These are phyloP conservation scores for Suillus lakei DNA, from an alignment of 768 basidiomycete species.

Conservation along the genomic window DNA sequence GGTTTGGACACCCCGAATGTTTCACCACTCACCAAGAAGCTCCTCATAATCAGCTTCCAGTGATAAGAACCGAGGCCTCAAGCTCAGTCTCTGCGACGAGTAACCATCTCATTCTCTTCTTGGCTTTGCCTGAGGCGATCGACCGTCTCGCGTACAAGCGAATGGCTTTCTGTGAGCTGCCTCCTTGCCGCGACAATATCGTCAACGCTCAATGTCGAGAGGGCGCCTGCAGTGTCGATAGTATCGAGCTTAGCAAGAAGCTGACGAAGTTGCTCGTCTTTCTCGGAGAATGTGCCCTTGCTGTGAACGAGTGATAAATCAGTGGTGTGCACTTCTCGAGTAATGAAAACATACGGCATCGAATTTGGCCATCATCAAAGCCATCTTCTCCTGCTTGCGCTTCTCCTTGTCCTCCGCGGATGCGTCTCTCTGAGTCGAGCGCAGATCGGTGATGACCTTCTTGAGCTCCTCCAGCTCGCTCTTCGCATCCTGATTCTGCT, in stretches of 20 bases:
- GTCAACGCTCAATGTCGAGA: constrained; percentile 66
- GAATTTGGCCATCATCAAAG: constrained; percentile 99
- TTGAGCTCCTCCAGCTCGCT: constrained; percentile 89
- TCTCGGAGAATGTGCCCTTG: constrained; percentile 96
- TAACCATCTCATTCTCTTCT: constrained; percentile 89
- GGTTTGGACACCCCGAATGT: constrained; percentile 2
- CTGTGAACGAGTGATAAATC: constrained; percentile 40
- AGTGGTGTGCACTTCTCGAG: not conserved
- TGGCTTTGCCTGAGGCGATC: constrained; percentile 89
- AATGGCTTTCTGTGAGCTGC: constrained; percentile 89
- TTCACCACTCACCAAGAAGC: constrained; percentile 71
- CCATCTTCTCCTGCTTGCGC: constrained; percentile 99
- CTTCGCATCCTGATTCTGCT: constrained; percentile 88
- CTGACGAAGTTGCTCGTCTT: constrained; percentile 89
- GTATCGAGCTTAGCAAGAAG: constrained; percentile 84
- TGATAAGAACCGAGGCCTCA: constrained; percentile 75
- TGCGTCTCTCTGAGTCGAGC: constrained; percentile 80
- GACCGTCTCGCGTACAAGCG: constrained; percentile 82
- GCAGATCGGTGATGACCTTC: constrained; percentile 78
- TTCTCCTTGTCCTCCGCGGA: constrained; percentile 97
- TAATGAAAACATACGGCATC: constrained; percentile 70
- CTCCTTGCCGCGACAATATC: constrained; percentile 84
- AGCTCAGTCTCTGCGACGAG: constrained; percentile 85
- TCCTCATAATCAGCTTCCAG: constrained; percentile 97
- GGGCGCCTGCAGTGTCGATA: constrained; percentile 64